phyloP scores from a whole-genome alignment of 164 flowering plant species.

The Macadamia tetraphylla region DNA sequence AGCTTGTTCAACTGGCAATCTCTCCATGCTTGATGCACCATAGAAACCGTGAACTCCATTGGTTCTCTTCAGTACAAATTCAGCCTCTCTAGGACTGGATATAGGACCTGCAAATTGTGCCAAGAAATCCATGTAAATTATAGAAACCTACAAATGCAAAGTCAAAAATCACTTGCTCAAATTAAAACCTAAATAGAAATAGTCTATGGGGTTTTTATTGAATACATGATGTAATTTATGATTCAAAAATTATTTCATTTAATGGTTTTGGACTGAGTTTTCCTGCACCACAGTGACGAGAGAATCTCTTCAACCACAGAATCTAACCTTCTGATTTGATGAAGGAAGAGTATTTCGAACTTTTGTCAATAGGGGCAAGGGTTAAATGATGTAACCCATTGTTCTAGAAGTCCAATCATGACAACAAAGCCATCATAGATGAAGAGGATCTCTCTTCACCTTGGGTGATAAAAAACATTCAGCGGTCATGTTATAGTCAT shows the following conservation, averaged over 20 bases:
- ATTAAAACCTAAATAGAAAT: not conserved
- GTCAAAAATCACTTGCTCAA: not conserved
- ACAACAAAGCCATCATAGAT: too few species aligned
- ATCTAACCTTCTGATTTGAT: too few species aligned
- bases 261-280: not conserved
- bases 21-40: slow-evolving; percentile 96
- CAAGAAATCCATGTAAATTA: not conserved
- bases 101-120: slow-evolving; percentile 72
- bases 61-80: slow-evolving; percentile 64
- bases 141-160: not conserved
- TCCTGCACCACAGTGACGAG: too few species aligned
- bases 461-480: too few species aligned
- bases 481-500: too few species aligned
- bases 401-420: not conserved
- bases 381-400: too few species aligned
- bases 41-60: slow-evolving; percentile 91
- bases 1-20: slow-evolving; percentile 93
- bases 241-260: not conserved
- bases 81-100: slow-evolving; percentile 80
- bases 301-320: too few species aligned
- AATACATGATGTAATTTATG: too few species aligned
- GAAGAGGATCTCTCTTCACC: too few species aligned
- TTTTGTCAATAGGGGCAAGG: too few species aligned
- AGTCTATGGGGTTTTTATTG: not conserved
- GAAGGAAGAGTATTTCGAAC: too few species aligned